These are phyloP conservation scores for Plasmodium inui DNA, from an alignment of 169 alveolate genomes.

Conservation along the genomic window DNA sequence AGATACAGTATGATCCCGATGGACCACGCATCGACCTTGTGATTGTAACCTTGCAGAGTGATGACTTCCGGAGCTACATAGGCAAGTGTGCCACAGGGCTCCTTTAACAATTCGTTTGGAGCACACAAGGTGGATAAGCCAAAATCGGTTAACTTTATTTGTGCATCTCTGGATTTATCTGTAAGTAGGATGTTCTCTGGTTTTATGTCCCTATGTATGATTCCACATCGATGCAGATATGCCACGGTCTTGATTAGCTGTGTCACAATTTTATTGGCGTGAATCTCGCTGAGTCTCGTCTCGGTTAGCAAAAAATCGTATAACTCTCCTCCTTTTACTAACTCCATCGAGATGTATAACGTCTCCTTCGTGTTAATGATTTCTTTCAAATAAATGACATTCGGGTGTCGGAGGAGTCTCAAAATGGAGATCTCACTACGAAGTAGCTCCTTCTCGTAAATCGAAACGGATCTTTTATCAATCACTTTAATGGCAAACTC, in stretches of 20 bases:
- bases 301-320: constrained; percentile 83
- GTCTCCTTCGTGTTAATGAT: constrained; percentile 87
- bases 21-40: constrained; percentile 93
- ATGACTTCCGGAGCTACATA: constrained; percentile 94
- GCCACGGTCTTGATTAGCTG: constrained; percentile 94
- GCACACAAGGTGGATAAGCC: constrained; percentile 93
- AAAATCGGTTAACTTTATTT: constrained; percentile 95
- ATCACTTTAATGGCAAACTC: constrained; percentile 90
- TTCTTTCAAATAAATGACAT: constrained; percentile 91
- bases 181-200: constrained; percentile 97
- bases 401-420: constrained; percentile 88
- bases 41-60: constrained; percentile 91
- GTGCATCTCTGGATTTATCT: constrained; percentile 91
- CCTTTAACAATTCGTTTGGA: constrained; percentile 89
- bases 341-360: constrained; percentile 92
- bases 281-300: constrained; percentile 85
- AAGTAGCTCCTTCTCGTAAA: constrained; percentile 88
- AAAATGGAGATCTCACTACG: constrained; percentile 91
- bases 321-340: constrained; percentile 91
- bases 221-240: constrained; percentile 95
- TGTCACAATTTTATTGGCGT: constrained; percentile 88
- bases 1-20: constrained; percentile 92
- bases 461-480: constrained; percentile 86
- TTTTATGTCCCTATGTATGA: constrained; percentile 96
- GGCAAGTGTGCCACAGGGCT: constrained; percentile 94